Base-by-base conservation (phyloP, 2,329 filamentous ascomycete species). In the Diaporthe vaccinii region DNA sequence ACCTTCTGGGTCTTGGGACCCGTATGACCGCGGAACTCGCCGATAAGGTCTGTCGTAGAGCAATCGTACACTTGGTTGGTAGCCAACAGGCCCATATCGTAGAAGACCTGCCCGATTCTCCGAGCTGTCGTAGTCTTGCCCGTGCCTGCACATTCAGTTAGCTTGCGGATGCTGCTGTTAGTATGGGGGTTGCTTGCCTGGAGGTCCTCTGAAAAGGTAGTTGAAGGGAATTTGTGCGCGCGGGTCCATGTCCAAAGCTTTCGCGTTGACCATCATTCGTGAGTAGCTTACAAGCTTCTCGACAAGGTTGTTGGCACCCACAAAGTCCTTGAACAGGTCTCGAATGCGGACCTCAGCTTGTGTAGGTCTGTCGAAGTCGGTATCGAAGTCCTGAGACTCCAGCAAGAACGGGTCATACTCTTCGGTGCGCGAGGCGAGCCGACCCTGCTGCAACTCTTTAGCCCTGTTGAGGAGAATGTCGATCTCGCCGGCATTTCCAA, bases 401-500 rank as follows among this genome's bases (percentile, higher is more conserved):
- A 86, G 78, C 0, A 81, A 67, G 2, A 78, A 55, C 73, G 77
- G 59, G 59, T 82, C 46, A 46, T 80, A 79, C 1, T 79, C 77
- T 3, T 77, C 62, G 0, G 79, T 78, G 1, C 78, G 77, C 0
- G 78, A 74, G 22, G 46, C 31, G 6, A 80, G 44, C 1, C 83
- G 77, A 7, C 76, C 77, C 67, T 84, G 82, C 53, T 85, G 81
- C 0, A 80, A 78, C 4, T 75, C 77, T 76, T 93, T 93, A 0
- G 92, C 89, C 1, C 81, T 80, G 69, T 90, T 86, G 0, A 94
- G 84, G 0, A 95, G 80, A 20, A 89, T 93, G 59, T 96, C 93
- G 28, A 96, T 89, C 77, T 95, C 93, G 0, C 93, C 91, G 0
- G 90, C 93, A 78, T 96, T 96, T 0, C 94, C 91, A 80, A 94